A percentile compares a stretch with the other conserved stretches of the same genome.
These are phyloP conservation scores for Epipyxis sp. DNA, from an alignment of 108 stramenopile genomes.

Conservation along the genomic window DNA sequence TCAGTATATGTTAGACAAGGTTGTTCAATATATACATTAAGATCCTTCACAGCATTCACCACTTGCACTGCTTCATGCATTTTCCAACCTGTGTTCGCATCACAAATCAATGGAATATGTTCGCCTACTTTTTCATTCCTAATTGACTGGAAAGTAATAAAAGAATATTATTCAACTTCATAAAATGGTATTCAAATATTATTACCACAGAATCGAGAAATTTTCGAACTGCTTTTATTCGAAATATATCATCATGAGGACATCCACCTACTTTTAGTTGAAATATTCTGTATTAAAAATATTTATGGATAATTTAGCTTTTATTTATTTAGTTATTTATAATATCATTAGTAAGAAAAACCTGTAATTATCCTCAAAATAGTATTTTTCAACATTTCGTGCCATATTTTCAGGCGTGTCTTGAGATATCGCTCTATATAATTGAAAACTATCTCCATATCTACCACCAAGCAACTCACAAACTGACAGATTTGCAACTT, in stretches of 20 bases:
- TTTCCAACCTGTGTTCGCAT: conserved; percentile 33
- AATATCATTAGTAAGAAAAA: background rate
- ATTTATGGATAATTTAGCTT: background rate
- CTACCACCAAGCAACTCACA: conserved; percentile 36
- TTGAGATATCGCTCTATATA: conserved; percentile 37
- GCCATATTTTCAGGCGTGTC: conserved; percentile 34
- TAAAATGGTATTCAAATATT: background rate
- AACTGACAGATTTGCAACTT: conserved; percentile 27
- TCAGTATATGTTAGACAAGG: conserved; percentile 31
- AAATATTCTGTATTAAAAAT: background rate
- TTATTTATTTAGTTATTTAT: too few species aligned
- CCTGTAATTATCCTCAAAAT: conserved; percentile 21
- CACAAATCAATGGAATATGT: conserved; percentile 10
- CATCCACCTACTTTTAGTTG: conserved; percentile 31
- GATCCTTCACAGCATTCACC: conserved; percentile 9
- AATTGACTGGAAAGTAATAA: background rate
- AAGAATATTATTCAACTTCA: background rate
- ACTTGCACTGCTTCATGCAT: conserved; percentile 35
- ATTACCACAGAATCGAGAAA: background rate
- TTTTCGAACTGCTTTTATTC: conserved; percentile 12
- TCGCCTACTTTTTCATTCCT: background rate
- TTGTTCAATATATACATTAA: conserved; percentile 35
- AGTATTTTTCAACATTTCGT: conserved; percentile 28
- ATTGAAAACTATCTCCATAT: background rate
- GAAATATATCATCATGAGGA: conserved; percentile 11